Evolutionary conservation across 176 grass and related monocot genomes (phyloP).

Genomic region (Lolium perenne): DNA sequence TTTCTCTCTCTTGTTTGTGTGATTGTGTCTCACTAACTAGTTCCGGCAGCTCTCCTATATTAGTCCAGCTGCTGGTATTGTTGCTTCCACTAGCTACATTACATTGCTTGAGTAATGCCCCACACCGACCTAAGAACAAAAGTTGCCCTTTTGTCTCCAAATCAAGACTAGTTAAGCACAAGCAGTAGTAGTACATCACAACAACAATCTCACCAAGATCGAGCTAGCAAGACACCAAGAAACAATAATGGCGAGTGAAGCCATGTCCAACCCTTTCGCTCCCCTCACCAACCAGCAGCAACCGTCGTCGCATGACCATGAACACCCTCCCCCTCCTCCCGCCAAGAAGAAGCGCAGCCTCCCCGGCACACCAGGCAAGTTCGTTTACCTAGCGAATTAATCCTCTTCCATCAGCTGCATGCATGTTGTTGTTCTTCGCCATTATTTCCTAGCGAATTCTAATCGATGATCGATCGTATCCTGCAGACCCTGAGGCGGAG

Average conservation of each 20-base stretch:
- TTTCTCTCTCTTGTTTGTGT: neutral
- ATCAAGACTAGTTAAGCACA: conserved; percentile 12
- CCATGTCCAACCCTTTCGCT: conserved; percentile 62
- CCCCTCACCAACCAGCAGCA: conserved; percentile 49
- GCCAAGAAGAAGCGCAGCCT: conserved; percentile 96
- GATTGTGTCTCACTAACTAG: neutral
- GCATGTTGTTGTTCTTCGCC: neutral
- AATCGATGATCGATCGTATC: neutral
- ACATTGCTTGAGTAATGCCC: conserved; percentile 44
- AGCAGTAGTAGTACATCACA: neutral
- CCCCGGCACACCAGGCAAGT: conserved; percentile 95
- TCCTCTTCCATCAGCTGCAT: neutral
- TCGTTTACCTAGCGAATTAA: neutral
- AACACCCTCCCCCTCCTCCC: conserved; percentile 48
- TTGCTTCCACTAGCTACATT: conserved; percentile 54
- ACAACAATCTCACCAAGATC: conserved; percentile 8
- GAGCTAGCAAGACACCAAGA: conserved; percentile 33
- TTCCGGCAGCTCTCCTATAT: conserved; percentile 28
- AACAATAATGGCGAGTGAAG: conserved; percentile 58
- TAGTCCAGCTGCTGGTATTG: conserved; percentile 44
- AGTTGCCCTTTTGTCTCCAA: conserved; percentile 63
- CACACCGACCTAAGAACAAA: conserved; percentile 58
- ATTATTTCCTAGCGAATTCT: neutral
- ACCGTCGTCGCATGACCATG: conserved; percentile 47
- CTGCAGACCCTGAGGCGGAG: conserved; percentile 83